Base-by-base conservation (phyloP, 345 rosid species). In the Linum tenue region DNA sequence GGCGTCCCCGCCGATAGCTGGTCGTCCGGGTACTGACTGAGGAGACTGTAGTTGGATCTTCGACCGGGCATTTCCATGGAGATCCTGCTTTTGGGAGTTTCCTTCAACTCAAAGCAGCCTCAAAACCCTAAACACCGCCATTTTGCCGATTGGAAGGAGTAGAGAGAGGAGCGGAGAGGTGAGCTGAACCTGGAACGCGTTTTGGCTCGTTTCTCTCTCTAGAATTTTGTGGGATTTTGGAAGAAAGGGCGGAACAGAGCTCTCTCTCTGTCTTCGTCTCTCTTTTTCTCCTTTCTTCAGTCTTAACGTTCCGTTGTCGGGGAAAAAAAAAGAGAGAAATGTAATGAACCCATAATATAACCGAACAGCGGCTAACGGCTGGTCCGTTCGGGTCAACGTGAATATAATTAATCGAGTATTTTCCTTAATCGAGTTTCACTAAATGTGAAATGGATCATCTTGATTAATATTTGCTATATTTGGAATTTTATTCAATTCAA, bases 1-100 rank as follows among this genome's bases (percentile, higher is more conserved):
- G 86, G 80, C 41, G 79, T 70, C 37, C 79, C 62, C 85, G 74
- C 83, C 3, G 87, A 57, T 2, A 77, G 76, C 72, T 76, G 90
- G 65, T 88, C 95, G 68, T 90, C 97, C 2, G 92, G 84, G 62
- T 78, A 73, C 76, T 91, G 99, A 67, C 79, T 85, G 31, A 95
- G 83, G 39, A 84, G 87, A 56, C 88, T 79, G 81, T 95, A 95
- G 77, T 81, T 89, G 63, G 97, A 89, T 88, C 92, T 89, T 76
- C 92, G 84, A 70, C 80, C 84, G 37, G 88, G 80, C 90, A 90
- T 85, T 86, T 89, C 97, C 95, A 91, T 89, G 48, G 59, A 66
- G 31, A 65, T 36, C 22, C 15, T 56, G 35, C 16, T 17, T 14
- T 36, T 10, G 64, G 15, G 64, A 37, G 50, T 51, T 63, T 4